Percentiles rank a stretch among this genome's conserved stretches.
Conservation (phyloP, 352 stramenopile genomes). For the Phytophthora megakarya region DNA sequence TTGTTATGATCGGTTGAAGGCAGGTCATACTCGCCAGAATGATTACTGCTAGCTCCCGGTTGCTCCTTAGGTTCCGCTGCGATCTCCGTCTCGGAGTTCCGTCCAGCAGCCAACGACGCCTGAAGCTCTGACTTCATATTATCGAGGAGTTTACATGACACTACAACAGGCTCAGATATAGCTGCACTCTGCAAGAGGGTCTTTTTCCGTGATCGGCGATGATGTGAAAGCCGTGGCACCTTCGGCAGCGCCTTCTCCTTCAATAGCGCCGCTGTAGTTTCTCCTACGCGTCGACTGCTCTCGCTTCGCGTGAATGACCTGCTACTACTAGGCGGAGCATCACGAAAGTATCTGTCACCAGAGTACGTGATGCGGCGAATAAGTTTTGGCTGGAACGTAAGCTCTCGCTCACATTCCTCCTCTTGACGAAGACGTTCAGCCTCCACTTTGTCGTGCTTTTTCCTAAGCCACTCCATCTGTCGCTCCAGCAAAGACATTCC, state of each 20-base stretch:
- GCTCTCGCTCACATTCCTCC: constrained; percentile 75
- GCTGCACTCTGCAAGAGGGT: constrained; percentile 41
- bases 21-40: constrained; percentile 5
- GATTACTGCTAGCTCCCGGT: background rate
- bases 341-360: constrained; percentile 44
- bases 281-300: constrained; percentile 29
- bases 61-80: constrained; percentile 12
- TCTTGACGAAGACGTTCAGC: constrained; percentile 64
- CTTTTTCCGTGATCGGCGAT: constrained; percentile 41
- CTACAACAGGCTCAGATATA: constrained; percentile 53
- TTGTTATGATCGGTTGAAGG: constrained; percentile 11
- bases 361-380: constrained; percentile 67
- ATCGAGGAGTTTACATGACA: constrained; percentile 65
- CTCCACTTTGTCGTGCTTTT: constrained; percentile 81
- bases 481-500: constrained; percentile 80
- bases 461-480: constrained; percentile 76
- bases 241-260: constrained; percentile 51
- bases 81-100: constrained; percentile 19
- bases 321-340: constrained; percentile 14
- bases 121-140: constrained; percentile 74
- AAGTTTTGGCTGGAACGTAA: constrained; percentile 86
- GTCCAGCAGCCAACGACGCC: constrained; percentile 44
- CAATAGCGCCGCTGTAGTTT: constrained; percentile 9
- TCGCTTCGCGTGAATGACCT: constrained; percentile 30
- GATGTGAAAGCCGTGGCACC: constrained; percentile 36